phyloP scores from a whole-genome alignment of 257 asterid species.

The Solanum tarapatanum region DNA sequence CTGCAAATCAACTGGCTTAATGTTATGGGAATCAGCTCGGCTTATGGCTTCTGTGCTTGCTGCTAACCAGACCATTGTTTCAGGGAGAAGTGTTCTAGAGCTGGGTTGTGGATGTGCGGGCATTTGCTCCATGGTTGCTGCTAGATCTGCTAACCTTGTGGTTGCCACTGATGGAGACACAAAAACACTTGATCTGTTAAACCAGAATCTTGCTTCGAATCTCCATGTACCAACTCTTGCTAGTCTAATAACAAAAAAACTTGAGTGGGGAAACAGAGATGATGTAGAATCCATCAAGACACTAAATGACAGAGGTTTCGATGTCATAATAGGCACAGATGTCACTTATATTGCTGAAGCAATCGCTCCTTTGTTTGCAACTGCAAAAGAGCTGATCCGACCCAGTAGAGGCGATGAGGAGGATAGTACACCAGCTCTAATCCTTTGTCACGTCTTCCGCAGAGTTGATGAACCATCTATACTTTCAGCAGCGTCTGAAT shows the following conservation, averaged over 20 bases:
- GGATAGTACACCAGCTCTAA: conserved; percentile 30
- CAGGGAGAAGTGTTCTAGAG: conserved; percentile 66
- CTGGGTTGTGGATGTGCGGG: conserved; percentile 87
- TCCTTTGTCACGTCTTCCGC: conserved; percentile 73
- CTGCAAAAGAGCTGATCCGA: conserved; percentile 57
- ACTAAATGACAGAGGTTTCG: conserved; percentile 48
- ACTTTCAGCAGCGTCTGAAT: conserved; percentile 45
- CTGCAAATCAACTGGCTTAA: conserved; percentile 85
- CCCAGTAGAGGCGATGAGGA: background rate
- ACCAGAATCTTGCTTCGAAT: conserved; percentile 47
- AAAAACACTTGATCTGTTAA: conserved; percentile 52
- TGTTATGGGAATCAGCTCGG: conserved; percentile 95
- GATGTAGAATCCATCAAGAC: conserved; percentile 43
- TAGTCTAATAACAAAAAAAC: conserved; percentile 24
- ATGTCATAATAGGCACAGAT: conserved; percentile 77
- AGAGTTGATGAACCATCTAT: conserved; percentile 75
- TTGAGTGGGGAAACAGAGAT: conserved; percentile 65
- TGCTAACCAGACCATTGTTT: conserved; percentile 39
- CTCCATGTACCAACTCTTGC: conserved; percentile 26
- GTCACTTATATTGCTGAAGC: conserved; percentile 63
- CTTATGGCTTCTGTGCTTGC: conserved; percentile 79
- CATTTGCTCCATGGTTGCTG: conserved; percentile 80
- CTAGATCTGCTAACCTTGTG: conserved; percentile 52
- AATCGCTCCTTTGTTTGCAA: conserved; percentile 55
- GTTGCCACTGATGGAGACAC: conserved; percentile 88